Base-by-base conservation (phyloP, 768 basidiomycete species). In the Astraeus odoratus region DNA sequence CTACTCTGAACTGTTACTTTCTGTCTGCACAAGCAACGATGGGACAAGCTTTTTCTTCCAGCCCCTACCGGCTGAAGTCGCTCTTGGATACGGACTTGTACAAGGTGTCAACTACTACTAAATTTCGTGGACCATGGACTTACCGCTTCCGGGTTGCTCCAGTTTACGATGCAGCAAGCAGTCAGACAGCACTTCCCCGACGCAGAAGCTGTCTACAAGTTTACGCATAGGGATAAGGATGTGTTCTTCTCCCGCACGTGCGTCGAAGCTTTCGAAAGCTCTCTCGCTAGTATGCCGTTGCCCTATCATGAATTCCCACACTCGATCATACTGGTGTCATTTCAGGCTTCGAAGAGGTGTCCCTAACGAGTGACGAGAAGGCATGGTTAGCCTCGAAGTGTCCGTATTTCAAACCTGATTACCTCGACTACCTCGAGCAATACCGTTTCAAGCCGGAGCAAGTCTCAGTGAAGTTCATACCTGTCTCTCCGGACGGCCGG, bases 161-260 rank as follows among this genome's bases (percentile, higher is more conserved):
- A 95, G 90, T 71, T 96, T 38, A 88, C 92, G 0, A 98, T 96
- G 95, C 95, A 98, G 67, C 87, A 94, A 66, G 92, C 91, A 0
- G 81, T 97, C 19, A 56, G 83, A 46, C 73, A 76, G 18, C 80
- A 83, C 50, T 94, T 92, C 57, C 84, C 83, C n/a, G 67, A 79
- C 35, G 74, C 77, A 1, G 57, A 71, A n/a, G 81, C 80, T 5
- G 76, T 75, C 2, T 91, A 94, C 62, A 75, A 75, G 30, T 94
- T 95, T 64, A 90, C 81, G 1, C 86, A 93, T 60, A 81, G 93
- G 48, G 77, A 79, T 53, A 69, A 72, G 30, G 66, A 72, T 34
- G 75, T 77, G 44, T 66, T 72, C 15, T 95, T 94, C 67, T 79
- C 81, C 36, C 62, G 56, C 9, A 41, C 15, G 41, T 65, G 55